Base-by-base conservation (phyloP, 148 eudicot genomes). In the Fagopyrum esculentum region DNA sequence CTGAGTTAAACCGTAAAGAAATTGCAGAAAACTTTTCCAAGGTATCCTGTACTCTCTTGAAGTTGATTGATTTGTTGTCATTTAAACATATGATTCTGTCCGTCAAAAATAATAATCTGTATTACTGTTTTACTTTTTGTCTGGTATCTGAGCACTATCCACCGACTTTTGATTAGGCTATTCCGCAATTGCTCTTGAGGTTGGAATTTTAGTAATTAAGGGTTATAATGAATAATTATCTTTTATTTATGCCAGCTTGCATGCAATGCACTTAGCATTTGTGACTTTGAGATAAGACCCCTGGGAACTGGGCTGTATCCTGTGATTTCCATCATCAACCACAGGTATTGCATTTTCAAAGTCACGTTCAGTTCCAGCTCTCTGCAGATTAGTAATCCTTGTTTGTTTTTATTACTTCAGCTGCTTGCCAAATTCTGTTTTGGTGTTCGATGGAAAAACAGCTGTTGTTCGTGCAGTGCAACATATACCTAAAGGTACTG, bases 201-300 rank as follows among this genome's bases (percentile, higher is more conserved):
- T 5, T n/a, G 45, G 15, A 30, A 63, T 30, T 0, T 63, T 29
- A 44, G 40, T 29, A 60, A 29, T 63, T 63, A 29, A 10, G 6
- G 19, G 71, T 68, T 46, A 47, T 29, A 56, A 49, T 55, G 29
- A 30, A 13, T 80, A 29, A 71, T 82, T 75, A 29, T 70, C 56
- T 8, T 73, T 17, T 72, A 56, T 64, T 35, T 61, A 73, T 61
- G 82, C 83, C 93, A 95, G 97, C 86, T 95, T 63, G 92, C 97
- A 2, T 90, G 96, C 87, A 95, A 95, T 85, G 98, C 92, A 22
- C 98, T 92, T 80, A 89, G 87, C 69, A 95, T 95, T 45, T 92
- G 91, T 84, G 98, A 95, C 80, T 76, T 88, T 76, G 98, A 95
- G 84, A 78, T 95, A 66, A 89, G 91, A 75, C 96, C 96, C 15